phyloP scores from a whole-genome alignment of 306 rosid genomes.

The Prunus mume region DNA sequence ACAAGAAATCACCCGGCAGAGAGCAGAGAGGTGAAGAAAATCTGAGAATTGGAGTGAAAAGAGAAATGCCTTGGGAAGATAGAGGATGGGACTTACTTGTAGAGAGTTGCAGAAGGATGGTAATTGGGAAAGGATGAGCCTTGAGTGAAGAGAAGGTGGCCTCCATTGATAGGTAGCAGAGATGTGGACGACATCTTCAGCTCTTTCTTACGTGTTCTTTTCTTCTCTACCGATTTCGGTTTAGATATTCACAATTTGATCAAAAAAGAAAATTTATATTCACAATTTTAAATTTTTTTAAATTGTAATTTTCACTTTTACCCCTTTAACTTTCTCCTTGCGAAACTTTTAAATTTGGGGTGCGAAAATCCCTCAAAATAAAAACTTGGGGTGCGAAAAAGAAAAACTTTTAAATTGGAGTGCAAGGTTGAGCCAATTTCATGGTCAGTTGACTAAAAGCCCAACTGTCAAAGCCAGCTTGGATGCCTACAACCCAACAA shows the following conservation, averaged over 20 bases:
- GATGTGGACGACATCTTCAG: conserved; percentile 48
- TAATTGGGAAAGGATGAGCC: conserved; percentile 21
- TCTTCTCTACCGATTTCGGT: neutral
- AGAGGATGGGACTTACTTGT: conserved; percentile 22
- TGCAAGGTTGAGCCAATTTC: no score
- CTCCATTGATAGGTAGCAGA: conserved; percentile 37
- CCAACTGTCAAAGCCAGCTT: no score
- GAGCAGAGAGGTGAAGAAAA: neutral
- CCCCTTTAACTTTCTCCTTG: no score
- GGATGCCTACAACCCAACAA: no score
- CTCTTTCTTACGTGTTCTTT: neutral
- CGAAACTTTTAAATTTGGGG: no score
- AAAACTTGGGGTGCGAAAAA: no score
- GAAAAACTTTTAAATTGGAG: no score
- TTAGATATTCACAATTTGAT: neutral
- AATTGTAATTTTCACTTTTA: no score
- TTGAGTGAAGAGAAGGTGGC: conserved; percentile 15
- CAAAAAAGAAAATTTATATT: no score
- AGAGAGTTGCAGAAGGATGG: conserved; percentile 23
- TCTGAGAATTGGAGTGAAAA: neutral
- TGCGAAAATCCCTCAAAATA: no score
- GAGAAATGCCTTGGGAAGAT: neutral
- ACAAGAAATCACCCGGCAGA: neutral
- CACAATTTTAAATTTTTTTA: no score
- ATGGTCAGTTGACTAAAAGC: no score